A percentile compares a stretch with the other conserved stretches of the same genome.
Evolutionary conservation across 257 asterid species (phyloP).

Genomic region (Thymus quinquecostatus): DNA sequence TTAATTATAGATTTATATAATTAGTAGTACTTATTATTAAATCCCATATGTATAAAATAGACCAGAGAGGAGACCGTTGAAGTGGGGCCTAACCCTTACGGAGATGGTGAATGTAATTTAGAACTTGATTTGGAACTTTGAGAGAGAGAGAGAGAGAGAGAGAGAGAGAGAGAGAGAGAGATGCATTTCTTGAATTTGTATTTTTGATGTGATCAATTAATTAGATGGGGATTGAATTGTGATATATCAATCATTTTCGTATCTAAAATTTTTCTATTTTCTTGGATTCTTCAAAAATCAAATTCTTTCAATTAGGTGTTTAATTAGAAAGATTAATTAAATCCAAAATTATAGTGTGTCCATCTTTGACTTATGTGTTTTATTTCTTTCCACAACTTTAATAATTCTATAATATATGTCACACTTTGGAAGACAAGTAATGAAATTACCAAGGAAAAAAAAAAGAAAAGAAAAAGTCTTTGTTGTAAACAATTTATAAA

Average conservation of each 20-base stretch:
- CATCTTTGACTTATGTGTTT: slow-evolving; percentile 58
- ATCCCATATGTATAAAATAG: too few relatives aligned
- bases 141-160: too few relatives aligned
- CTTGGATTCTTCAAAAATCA: slow-evolving; percentile 41
- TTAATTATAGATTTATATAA: too few relatives aligned
- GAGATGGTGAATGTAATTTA: not conserved
- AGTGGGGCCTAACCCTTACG: not conserved
- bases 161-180: too few relatives aligned
- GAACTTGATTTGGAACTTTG: not conserved
- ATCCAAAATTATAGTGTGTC: slow-evolving; percentile 32
- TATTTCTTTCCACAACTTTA: slow-evolving; percentile 13
- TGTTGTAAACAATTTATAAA: slow-evolving; percentile 11
- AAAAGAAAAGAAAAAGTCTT: slow-evolving; percentile 36
- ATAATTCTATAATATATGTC: slow-evolving; percentile 6
- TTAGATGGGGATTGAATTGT: not conserved
- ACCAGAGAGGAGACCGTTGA: too few relatives aligned
- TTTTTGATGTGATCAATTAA: not conserved
- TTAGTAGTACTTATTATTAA: too few relatives aligned
- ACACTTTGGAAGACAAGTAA: slow-evolving; percentile 5
- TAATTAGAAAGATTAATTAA: too few relatives aligned
- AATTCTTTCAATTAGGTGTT: too few relatives aligned
- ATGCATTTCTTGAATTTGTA: too few relatives aligned
- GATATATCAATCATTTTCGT: slow-evolving; percentile 32
- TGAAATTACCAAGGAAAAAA: too few relatives aligned
- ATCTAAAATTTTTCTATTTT: slow-evolving; percentile 33